Base-by-base conservation (phyloP, 257 asterid genomes). In the Paraleonurus japonicus region DNA sequence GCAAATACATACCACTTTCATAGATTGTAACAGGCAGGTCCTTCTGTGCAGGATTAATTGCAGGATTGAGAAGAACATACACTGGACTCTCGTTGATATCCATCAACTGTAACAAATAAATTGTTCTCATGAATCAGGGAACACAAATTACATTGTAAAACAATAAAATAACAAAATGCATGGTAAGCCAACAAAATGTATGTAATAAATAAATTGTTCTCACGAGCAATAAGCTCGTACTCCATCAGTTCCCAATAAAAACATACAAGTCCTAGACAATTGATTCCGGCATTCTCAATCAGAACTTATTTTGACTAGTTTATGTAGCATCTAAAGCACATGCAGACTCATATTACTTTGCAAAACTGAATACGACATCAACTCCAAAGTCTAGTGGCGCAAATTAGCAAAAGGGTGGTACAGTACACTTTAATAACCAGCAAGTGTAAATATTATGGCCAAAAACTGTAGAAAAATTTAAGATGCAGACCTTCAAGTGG, bases 31-130 rank as follows among this genome's bases (percentile, higher is more conserved):
- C 83, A 7, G 99, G 98, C 74, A 94, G 85, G 72, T 94, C 99
- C 82, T 94, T 94, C 80, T 91, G 97, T 28, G 97, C 85, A 61
- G 90, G 96, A 81, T 91, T 94, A 80, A 89, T 88, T 6, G 91
- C 70, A 54, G 99, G 99, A 79, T 91, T 94, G 76, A 94, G 96
- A 84, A 94, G 90, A 73, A 94, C 89, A 72, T 89, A 91, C 4
- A 94, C 87, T 16, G 99, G 97, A 78, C 95, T 94, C 81, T 94
- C 97, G 69, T 94, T 94, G 77, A 94, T 91, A 80, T 91, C 96
- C 99, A 91, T 91, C 76, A 94, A 62, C 96, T 94, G 96, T 65
- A 19, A 71, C 65, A 37, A 47, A 65, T 28, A 63, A 57, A 75
- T 13, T 55, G 20, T 16, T 20, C 32, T 61, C 41, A 32, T 15